Percentiles rank a stretch among this genome's conserved stretches.
Evolutionary conservation across 2,329 filamentous ascomycete genomes (phyloP).

Genomic region (Botrytis porri): DNA sequence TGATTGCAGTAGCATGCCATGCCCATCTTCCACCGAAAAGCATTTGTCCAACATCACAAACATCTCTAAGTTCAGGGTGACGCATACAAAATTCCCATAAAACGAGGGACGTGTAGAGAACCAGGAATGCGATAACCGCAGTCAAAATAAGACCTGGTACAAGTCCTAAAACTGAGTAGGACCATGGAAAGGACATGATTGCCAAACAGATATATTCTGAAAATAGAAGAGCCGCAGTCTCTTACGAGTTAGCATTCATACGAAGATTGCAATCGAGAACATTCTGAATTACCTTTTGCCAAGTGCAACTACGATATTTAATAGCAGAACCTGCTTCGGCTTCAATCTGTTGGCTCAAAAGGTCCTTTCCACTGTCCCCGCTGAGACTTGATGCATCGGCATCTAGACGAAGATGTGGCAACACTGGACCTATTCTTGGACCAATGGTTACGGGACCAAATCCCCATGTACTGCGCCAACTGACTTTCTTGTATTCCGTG

Average conservation of each 20-base stretch:
- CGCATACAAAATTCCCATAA: conserved; percentile 81
- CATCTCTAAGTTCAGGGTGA: conserved; percentile 86
- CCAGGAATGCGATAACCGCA: conserved; percentile 69
- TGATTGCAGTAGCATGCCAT: conserved; percentile 68
- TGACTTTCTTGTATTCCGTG: neutral
- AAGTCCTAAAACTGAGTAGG: conserved; percentile 81
- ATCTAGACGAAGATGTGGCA: conserved; percentile 34
- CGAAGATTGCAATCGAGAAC: neutral
- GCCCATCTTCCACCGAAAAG: conserved; percentile 83
- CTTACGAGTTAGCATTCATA: neutral
- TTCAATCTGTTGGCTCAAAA: conserved; percentile 64
- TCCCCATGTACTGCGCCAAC: conserved; percentile 13
- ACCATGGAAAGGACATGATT: conserved; percentile 96
- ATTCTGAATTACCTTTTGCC: conserved; percentile 66
- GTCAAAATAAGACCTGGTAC: conserved; percentile 86
- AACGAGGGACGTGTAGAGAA: conserved; percentile 77
- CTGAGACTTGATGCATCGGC: conserved; percentile 25
- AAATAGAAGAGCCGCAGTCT: conserved; percentile 83
- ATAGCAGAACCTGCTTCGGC: conserved; percentile 75
- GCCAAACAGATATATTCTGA: conserved; percentile 91
- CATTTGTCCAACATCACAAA: conserved; percentile 94
- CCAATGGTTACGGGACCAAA: conserved; percentile 24
- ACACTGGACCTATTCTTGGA: conserved; percentile 35
- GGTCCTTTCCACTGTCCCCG: conserved; percentile 32
- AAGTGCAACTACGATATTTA: conserved; percentile 89